These are phyloP conservation scores for Lippia alba DNA, from an alignment of 305 asterid species.

Conservation along the genomic window DNA sequence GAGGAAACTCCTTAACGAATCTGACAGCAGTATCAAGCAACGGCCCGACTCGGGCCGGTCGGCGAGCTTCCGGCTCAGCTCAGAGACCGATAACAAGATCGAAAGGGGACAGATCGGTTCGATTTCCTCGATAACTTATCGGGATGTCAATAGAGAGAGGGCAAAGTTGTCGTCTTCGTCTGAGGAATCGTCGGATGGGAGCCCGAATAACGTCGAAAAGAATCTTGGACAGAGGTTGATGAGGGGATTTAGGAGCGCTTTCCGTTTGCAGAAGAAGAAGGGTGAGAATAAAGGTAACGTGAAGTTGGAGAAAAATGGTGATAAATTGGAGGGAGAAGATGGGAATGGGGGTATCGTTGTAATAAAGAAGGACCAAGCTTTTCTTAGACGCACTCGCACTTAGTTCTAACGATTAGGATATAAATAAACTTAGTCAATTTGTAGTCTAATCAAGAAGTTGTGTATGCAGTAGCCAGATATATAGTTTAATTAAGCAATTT, in stretches of 20 bases:
- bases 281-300: constrained; percentile 33
- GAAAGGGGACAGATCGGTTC: constrained; percentile 53
- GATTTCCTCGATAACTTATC: constrained; percentile 51
- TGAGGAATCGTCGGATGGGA: constrained; percentile 45
- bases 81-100: constrained; percentile 31
- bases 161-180: constrained; percentile 45
- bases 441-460: not conserved
- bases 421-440: not conserved
- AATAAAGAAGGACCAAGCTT: constrained; percentile 52
- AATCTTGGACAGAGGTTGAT: constrained; percentile 57
- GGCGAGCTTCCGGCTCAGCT: constrained; percentile 49
- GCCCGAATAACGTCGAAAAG: constrained; percentile 36
- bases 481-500: not conserved
- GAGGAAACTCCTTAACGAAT: constrained; percentile 49
- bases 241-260: constrained; percentile 60
- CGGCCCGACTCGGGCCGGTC: constrained; percentile 50
- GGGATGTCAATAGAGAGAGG: constrained; percentile 42
- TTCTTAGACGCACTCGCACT: constrained; percentile 37
- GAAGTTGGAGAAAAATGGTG: constrained; percentile 20
- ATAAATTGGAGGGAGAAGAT: constrained; percentile 15
- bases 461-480: not conserved
- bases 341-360: constrained; percentile 45
- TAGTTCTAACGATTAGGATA: constrained; percentile 21
- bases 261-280: constrained; percentile 59
- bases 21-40: constrained; percentile 38